A percentile compares a stretch with the other conserved stretches of the same genome.
These are phyloP conservation scores for Euphrasia confusa DNA, from an alignment of 257 asterid genomes.

Conservation along the genomic window DNA sequence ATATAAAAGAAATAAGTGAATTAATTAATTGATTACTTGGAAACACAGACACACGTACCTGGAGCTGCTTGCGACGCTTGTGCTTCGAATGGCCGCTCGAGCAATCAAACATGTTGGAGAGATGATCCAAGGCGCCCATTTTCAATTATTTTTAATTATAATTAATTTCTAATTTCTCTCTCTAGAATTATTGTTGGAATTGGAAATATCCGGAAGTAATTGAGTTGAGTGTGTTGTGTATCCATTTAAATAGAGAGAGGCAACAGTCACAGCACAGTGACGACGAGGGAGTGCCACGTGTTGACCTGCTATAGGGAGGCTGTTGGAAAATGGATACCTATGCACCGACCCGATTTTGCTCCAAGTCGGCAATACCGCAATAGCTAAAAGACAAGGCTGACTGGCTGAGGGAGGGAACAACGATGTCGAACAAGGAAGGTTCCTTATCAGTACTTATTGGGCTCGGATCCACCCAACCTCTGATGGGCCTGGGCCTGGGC, in stretches of 20 bases:
- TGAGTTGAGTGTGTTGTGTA: too few species aligned
- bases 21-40: not conserved
- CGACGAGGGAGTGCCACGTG: constrained; percentile 29
- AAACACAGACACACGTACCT: constrained; percentile 32
- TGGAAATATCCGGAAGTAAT: too few species aligned
- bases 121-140: constrained; percentile 86
- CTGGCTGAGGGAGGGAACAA: not conserved
- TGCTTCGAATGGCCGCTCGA: constrained; percentile 47
- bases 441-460: not conserved
- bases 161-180: not conserved
- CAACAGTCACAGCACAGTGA: not conserved
- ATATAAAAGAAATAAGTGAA: not conserved
- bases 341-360: constrained; percentile 36
- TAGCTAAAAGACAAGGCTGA: not conserved
- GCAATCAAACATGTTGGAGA: constrained; percentile 76
- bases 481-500: not conserved
- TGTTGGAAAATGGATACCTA: constrained; percentile 1
- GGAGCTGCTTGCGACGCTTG: constrained; percentile 76
- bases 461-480: constrained; percentile 18
- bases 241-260: not conserved
- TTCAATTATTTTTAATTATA: not conserved
- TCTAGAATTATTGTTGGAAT: not conserved
- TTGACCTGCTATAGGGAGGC: constrained; percentile 6
- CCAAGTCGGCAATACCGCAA: not conserved
- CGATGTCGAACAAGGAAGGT: not conserved